Percentiles rank a stretch among this genome's conserved stretches.
phyloP scores from a whole-genome alignment of 768 basidiomycete genomes.

The Serendipita sp. region DNA sequence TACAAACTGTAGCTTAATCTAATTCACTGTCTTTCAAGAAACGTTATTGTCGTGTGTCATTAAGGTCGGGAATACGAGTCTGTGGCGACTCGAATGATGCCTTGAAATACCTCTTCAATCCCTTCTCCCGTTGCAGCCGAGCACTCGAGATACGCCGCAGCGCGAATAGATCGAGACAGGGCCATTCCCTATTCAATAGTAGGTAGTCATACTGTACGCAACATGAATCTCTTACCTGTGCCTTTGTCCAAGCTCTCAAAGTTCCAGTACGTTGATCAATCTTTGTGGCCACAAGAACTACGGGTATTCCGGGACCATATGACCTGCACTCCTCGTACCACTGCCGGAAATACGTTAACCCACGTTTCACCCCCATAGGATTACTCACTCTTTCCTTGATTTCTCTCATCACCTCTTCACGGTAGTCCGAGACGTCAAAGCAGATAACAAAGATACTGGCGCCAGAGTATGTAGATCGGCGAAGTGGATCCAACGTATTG shows the following conservation, averaged over 20 bases:
- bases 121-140: neutral
- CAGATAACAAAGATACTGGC: neutral
- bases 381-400: neutral
- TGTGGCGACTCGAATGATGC: neutral
- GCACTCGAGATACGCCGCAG: neutral
- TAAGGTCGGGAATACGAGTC: neutral
- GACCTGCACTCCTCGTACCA: neutral
- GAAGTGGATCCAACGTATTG: neutral
- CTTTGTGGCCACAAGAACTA: slow-evolving; percentile 1
- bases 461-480: slow-evolving; percentile 3
- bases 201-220: neutral
- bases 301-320: neutral
- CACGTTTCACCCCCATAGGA: neutral
- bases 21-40: neutral
- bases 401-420: slow-evolving; percentile 1
- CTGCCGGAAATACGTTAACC: neutral
- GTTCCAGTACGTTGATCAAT: neutral
- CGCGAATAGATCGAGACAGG: neutral
- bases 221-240: neutral
- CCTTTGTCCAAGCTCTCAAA: neutral
- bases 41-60: neutral
- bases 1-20: neutral
- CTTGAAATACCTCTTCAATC: slow-evolving; percentile 1
- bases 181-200: neutral
- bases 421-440: slow-evolving; percentile 5